Conservation (phyloP, 179 eudicot genomes). For the Sideroxylon spinosum region DNA sequence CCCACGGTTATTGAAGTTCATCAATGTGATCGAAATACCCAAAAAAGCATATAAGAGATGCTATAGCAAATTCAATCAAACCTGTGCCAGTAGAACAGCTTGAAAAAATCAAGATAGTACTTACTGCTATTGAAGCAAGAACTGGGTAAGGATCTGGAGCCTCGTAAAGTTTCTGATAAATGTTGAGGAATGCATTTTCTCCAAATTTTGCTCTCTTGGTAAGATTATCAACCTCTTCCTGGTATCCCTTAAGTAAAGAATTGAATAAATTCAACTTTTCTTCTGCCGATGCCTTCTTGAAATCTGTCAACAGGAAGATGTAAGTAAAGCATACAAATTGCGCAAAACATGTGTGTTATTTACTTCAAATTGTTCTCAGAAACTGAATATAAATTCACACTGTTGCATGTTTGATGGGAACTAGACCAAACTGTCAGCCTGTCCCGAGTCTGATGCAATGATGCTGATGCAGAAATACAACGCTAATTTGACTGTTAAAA, state of each 20-base stretch:
- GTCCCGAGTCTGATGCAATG: neutral
- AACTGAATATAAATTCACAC: neutral
- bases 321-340: too few relatives aligned
- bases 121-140: slow-evolving; percentile 81
- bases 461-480: neutral
- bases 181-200: slow-evolving; percentile 94
- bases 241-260: slow-evolving; percentile 85
- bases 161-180: slow-evolving; percentile 94
- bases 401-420: neutral
- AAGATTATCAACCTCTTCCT: slow-evolving; percentile 96
- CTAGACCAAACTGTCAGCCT: neutral
- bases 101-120: slow-evolving; percentile 24
- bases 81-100: slow-evolving; percentile 9
- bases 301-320: slow-evolving; percentile 44
- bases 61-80: neutral
- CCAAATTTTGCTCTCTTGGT: slow-evolving; percentile 95
- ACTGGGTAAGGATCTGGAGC: slow-evolving; percentile 96
- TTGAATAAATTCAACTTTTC: slow-evolving; percentile 73
- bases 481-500: too few relatives aligned
- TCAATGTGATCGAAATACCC: neutral
- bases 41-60: neutral
- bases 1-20: slow-evolving; percentile 1
- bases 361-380: too few relatives aligned
- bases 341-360: too few relatives aligned
- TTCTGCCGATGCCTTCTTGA: slow-evolving; percentile 85